Conservation (phyloP, 257 asterid genomes). For the Voacanga thouarsii region DNA sequence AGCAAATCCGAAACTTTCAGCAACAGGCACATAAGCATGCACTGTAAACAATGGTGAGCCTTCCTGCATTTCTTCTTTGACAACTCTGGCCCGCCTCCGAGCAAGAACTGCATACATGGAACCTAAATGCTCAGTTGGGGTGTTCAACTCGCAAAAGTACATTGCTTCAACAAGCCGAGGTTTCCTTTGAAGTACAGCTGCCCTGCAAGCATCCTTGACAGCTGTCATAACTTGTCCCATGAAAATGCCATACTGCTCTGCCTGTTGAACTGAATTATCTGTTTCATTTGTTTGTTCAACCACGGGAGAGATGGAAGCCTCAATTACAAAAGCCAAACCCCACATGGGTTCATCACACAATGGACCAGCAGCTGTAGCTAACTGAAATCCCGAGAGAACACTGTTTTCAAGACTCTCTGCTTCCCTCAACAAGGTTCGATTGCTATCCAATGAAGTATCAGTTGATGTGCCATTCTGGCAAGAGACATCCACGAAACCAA, state of each 20-base stretch:
- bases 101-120: slow-evolving; percentile 82
- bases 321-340: slow-evolving; percentile 77
- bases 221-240: slow-evolving; percentile 86
- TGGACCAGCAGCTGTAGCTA: slow-evolving; percentile 91
- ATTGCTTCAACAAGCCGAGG: slow-evolving; percentile 80
- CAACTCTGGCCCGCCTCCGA: slow-evolving; percentile 72
- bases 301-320: slow-evolving; percentile 52
- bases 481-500: slow-evolving; percentile 48
- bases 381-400: slow-evolving; percentile 84
- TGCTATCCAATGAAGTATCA: slow-evolving; percentile 31
- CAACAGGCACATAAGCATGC: slow-evolving; percentile 83
- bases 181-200: slow-evolving; percentile 71
- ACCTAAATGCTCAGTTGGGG: slow-evolving; percentile 82
- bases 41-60: slow-evolving; percentile 83
- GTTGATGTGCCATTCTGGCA: slow-evolving; percentile 22
- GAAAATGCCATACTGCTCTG: slow-evolving; percentile 67
- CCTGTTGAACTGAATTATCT: slow-evolving; percentile 42
- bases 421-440: slow-evolving; percentile 47
- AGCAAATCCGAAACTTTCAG: slow-evolving; percentile 90
- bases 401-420: slow-evolving; percentile 79
- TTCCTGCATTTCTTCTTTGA: slow-evolving; percentile 97
- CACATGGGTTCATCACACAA: slow-evolving; percentile 96
- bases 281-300: slow-evolving; percentile 37
- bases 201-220: slow-evolving; percentile 86
- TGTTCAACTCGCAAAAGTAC: slow-evolving; percentile 84